Evolutionary conservation across 768 basidiomycete species (phyloP).

Genomic region (Boletellus emodensis): DNA sequence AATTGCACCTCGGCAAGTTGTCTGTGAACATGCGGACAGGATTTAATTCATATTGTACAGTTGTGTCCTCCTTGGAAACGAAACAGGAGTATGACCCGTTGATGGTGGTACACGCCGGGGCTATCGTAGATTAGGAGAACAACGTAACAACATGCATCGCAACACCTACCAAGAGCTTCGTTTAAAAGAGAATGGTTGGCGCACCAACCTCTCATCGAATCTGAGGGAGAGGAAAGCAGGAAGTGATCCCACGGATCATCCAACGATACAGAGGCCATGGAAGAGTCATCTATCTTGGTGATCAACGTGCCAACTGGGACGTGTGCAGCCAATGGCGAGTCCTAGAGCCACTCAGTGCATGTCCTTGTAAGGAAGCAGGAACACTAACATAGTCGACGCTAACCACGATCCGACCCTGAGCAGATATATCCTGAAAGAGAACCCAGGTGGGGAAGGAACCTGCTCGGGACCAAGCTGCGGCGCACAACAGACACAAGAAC

Average conservation of each 20-base stretch:
- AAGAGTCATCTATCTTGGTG: conserved; percentile 60
- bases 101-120: conserved; percentile 4
- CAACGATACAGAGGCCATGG: conserved; percentile 31
- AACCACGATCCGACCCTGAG: conserved; percentile 52
- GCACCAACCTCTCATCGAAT: conserved; percentile 58
- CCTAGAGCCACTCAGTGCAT: conserved; percentile 33
- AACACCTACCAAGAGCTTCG: conserved; percentile 11
- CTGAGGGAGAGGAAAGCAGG: conserved; percentile 28
- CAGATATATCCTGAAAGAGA: conserved; percentile 51
- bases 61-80: conserved; percentile 26
- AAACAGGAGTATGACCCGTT: conserved; percentile 41
- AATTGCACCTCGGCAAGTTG: conserved; percentile 37
- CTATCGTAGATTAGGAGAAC: conserved; percentile 2
- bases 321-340: conserved; percentile 57
- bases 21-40: conserved; percentile 48
- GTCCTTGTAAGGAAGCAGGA: neutral
- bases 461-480: conserved; percentile 32
- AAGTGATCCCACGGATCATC: conserved; percentile 46
- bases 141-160: neutral
- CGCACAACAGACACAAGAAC: conserved; percentile 47
- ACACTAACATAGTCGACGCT: conserved; percentile 49
- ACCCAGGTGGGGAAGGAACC: conserved; percentile 27
- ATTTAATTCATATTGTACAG: conserved; percentile 49
- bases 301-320: conserved; percentile 57
- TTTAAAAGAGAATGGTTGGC: conserved; percentile 35